Evolutionary conservation across 2,329 filamentous ascomycete species (phyloP), one percentile per base, ranked within the genome.

Genomic region (Ophiobolus disseminans): DNA sequence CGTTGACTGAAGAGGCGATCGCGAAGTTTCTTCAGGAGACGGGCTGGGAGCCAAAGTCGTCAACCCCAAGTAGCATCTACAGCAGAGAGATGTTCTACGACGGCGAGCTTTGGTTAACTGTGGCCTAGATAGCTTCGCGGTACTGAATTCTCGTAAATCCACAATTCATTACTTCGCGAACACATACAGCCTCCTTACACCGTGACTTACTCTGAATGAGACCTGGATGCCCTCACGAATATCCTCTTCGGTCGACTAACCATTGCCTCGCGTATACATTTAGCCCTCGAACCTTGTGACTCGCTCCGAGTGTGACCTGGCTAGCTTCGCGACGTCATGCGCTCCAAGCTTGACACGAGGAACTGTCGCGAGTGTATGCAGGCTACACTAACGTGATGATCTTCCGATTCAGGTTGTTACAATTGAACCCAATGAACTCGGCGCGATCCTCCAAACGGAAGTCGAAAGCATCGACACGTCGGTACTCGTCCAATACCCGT

Each of bases 1-100:
- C 37, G 31, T 40, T 59, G 50, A 55, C 53, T 6, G 43, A 55
- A 20, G 37, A 43, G 16, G 41, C 35, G 4, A 19, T 59, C 6
- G 26, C 25, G 30, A 42, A 16, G 34, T 36, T 50, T 21, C 11
- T 42, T 9, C 20, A 23, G 19, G 26, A 42, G 21, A 34, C 28
- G 1, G 40, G 28, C 14, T 42, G 40, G 40, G n/a, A 34, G 16
- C 40, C 26, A 21, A 19, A 20, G 17, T 34, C 28, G 2, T 19
- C 28, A 9, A 42, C 28, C 9, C 40, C 40, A 16, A 42, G 40
- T 16, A 42, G 40, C 20, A 17, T 30, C 14, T 42, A 42, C 16
- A 42, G 30, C 19, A 30, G 19, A 4, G 19, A 32, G 5, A 25
- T 42, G 10, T 26, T 34, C n/a, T 42, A 42, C 21, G 40, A 42